Evolutionary conservation across 768 basidiomycete genomes (phyloP), one percentile per base, ranked within the genome.

Genomic region (Sarcodon aspratus): DNA sequence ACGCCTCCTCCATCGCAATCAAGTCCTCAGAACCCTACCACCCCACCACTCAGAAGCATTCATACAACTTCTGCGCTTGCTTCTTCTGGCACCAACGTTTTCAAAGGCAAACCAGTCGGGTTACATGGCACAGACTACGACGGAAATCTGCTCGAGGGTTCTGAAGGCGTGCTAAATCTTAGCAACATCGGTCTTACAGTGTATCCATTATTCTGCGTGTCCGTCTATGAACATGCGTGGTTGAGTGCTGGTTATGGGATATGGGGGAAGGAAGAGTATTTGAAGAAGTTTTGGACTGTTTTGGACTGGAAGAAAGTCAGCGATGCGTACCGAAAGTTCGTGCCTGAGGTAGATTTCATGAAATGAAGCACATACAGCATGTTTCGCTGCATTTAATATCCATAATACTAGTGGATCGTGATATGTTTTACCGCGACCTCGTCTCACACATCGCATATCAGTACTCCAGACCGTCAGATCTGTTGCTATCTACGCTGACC

Each of bases 261-360:
- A 5, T 92, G 88, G 87, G 91, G 92, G 21, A 87, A 89, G 65
- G 89, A 94, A 61, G 75, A 75, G 56, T 95, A 90, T 74, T 60
- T 94, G 60, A 77, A 73, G 57, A 74, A 81, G 59, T 91, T 93
- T 66, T 95, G 90, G 89, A 71, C 69, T 9, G 85, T 83, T 17
- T 63, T 94, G 47, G 73, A 95, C 61, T 95, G 91, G 91, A 56
- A 65, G 36, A 78, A 75, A 58, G 77, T 85, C 52, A 59, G 58
- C 46, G 45, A 55, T 10, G 44, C 60, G 45, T 72, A 63, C 47
- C 50, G 58, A 36, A 27, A 27, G 5, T 27, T 27, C 21, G 21
- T 27, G 21, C 21, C 21, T 3, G 21, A 27, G 21, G 21, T 27
- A 27, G 21, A 27, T 27, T 27, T 27, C 21, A 27, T 27, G 21